Evolutionary conservation across 139 green algal species (phyloP), one percentile per base, ranked within the genome.

Genomic region (Dunaliella primolecta): DNA sequence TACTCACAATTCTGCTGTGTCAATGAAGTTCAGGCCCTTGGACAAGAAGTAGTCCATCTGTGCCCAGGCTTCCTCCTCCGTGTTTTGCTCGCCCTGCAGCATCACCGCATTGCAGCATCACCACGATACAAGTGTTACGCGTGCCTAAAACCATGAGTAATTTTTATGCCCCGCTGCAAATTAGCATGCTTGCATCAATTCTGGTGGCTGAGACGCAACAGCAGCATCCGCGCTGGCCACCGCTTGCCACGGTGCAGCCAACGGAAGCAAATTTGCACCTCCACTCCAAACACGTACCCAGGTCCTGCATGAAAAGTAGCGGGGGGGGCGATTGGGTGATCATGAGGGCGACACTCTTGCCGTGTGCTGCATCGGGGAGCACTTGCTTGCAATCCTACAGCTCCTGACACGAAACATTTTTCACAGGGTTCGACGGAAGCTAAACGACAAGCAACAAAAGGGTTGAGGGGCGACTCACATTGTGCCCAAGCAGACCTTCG

Each of bases 1-100:
- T n/a, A 36, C 55, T 78, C 31, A 94, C 89, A 94, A 76, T 86
- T 96, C 93, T 21, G 93, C 90, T 11, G 91, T 93, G 88, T 96
- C 93, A 21, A 95, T 81, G 83, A 95, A 96, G 79, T 93, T 93
- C 25, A 93, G 86, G 23, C 92, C 93, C 25, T 55, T 37, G 29
- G 84, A 75, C 11, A 92, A 84, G 24, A 86, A 89, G 80, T 88
- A 90, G 81, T 93, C 89, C 84, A 95, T 80, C 86, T 92, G 87
- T 33, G 56, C 85, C 36, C 88, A 89, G 3, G 90, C 83, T 75
- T 95, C 86, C 84, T 93, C 87, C 85, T 95, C 88, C 0, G 84
- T 87, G 80, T 90, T 91, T 86, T 93, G 90, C 31, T 87, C 74
- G 29, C 79, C 82, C 74, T 85, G 81, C 64, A 70, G n/a, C n/a